Conservation (phyloP, 2,329 filamentous ascomycete genomes). For the Mollisiaceae sp. region DNA sequence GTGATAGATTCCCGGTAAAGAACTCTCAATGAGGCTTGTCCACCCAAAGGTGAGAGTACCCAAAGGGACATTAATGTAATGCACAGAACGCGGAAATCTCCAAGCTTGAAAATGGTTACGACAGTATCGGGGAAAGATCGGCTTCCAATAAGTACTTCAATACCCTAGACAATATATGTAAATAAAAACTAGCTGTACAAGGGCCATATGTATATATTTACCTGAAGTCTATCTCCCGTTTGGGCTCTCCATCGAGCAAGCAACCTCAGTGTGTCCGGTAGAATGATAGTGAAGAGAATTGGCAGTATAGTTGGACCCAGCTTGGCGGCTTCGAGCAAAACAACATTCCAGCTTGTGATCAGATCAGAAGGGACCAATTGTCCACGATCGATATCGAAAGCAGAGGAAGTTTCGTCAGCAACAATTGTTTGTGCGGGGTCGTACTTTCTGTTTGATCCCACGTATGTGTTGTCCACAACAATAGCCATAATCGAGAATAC, state of each 20-base stretch:
- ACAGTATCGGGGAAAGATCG: neutral
- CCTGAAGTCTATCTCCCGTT: neutral
- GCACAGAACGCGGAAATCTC: too few species aligned
- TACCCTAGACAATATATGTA: neutral
- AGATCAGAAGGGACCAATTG: too few species aligned
- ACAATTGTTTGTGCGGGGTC: too few species aligned
- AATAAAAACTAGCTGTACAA: too few species aligned
- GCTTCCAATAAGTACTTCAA: neutral
- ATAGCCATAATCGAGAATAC: too few species aligned
- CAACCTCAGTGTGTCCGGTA: neutral
- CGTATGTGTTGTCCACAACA: too few species aligned
- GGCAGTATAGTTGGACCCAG: neutral
- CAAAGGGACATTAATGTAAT: neutral
- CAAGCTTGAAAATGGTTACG: neutral
- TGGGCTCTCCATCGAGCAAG: neutral
- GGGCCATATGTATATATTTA: neutral
- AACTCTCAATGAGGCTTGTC: neutral
- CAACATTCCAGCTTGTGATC: neutral
- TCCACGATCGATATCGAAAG: too few species aligned
- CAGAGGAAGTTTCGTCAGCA: too few species aligned
- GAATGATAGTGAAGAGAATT: neutral
- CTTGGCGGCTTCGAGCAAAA: neutral
- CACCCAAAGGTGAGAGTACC: neutral
- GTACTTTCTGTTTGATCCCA: too few species aligned
- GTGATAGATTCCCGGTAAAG: neutral